Evolutionary conservation across 257 asterid species (phyloP), one percentile per base, ranked within the genome.

Genomic region (Penstemon newberryi): DNA sequence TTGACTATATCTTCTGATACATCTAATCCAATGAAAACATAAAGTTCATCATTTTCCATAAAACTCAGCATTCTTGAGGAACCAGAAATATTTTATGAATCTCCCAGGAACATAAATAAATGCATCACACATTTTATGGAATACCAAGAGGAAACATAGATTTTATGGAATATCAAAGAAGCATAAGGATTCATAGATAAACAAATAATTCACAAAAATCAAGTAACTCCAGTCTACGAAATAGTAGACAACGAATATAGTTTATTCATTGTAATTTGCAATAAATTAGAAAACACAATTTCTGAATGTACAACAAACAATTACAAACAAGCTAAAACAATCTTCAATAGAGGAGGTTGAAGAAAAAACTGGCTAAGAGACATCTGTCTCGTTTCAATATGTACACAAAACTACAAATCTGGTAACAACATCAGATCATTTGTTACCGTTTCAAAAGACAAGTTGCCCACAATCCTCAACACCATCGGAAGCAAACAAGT

Each of bases 271-370:
- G 3, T 25, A 25, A 25, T 25, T 25, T 25, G 33, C 10, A 7
- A 56, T 1, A 18, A 25, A 56, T 10, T 25, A 5, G 5, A 9
- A 56, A 18, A 38, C 49, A 11, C 19, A 9, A 25, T 37, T 38
- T 46, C 39, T 36, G 61, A 75, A 80, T 63, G 74, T 71, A 77
- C 79, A 25, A 25, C 33, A 70, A 65, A 73, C 79, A 73, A 57
- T 55, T 36, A 69, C 58, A 69, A 5, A 55, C 79, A 69, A 67
- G 74, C 72, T 74, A 43, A 11, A 18, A 47, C 61, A 40, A 45
- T 73, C 85, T 80, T 80, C 82, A 80, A 80, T 56, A 74, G 69
- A 64, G 64, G 44, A 60, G 50, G 61, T 80, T 77, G 85, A 81
- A 81, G 82, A 77, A 42, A 43, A 45, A 42, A 54, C 13, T n/a